Percentiles rank a stretch among this genome's conserved stretches.
phyloP scores from a whole-genome alignment of 768 basidiomycete genomes.

The Lactifluus echinatus region DNA sequence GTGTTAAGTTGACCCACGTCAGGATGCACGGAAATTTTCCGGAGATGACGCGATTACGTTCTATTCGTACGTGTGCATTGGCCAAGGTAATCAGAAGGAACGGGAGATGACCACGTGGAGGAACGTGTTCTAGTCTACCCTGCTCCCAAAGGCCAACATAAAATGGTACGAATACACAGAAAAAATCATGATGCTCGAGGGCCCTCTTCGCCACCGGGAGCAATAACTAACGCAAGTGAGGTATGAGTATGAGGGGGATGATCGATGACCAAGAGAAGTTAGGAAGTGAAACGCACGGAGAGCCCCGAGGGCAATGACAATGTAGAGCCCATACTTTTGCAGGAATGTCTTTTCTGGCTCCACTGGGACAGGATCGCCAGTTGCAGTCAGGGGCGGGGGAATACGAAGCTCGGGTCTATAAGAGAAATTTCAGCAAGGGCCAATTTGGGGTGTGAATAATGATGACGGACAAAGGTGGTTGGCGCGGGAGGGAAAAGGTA shows the following conservation, averaged over 20 bases:
- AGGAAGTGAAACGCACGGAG: conserved; percentile 39
- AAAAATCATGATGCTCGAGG: background rate
- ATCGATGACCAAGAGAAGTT: background rate
- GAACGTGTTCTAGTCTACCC: no score
- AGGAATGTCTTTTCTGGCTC: conserved; percentile 68
- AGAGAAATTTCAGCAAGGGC: background rate
- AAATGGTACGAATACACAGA: background rate
- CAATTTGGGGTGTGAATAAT: conserved; percentile 5
- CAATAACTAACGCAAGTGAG: background rate
- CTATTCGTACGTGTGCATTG: background rate
- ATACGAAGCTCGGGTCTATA: conserved; percentile 57
- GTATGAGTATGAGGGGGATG: background rate
- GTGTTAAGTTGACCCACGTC: background rate
- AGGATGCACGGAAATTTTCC: conserved; percentile 2
- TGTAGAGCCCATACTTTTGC: conserved; percentile 89
- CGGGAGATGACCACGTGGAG: background rate
- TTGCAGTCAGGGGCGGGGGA: conserved; percentile 56
- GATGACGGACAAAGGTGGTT: conserved; percentile 49
- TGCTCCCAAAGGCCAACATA: no score
- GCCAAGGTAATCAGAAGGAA: background rate
- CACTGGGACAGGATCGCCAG: conserved; percentile 55
- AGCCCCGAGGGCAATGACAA: conserved; percentile 48
- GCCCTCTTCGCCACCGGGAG: conserved; percentile 11
- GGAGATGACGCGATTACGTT: conserved; percentile 3
- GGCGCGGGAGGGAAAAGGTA: conserved; percentile 34